phyloP scores from a whole-genome alignment of 2,329 filamentous ascomycete species.

The Apiospora kogelbergensis region DNA sequence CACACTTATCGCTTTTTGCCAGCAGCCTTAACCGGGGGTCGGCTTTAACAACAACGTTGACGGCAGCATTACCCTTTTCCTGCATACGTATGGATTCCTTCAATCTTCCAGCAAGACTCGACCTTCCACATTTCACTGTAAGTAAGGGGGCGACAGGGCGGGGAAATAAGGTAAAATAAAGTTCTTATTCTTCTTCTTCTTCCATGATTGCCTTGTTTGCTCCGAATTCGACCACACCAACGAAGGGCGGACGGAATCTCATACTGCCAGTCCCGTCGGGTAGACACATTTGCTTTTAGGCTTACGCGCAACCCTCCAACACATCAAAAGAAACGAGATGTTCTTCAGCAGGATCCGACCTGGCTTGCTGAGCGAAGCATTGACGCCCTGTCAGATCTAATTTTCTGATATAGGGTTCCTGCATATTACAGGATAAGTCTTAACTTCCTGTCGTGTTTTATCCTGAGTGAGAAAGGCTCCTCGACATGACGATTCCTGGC shows the following conservation, averaged over 20 bases:
- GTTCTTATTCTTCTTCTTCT: neutral
- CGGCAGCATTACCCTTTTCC: neutral
- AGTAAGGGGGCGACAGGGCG: neutral
- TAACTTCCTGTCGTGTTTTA: neutral
- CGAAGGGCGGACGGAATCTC: neutral
- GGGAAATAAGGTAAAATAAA: slow-evolving; percentile 4
- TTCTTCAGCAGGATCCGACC: neutral
- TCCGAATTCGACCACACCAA: neutral
- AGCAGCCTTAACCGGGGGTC: neutral
- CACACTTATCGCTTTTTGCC: neutral
- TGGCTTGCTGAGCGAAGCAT: neutral
- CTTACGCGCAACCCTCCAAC: neutral
- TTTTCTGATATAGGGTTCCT: slow-evolving; percentile 1
- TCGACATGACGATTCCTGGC: neutral
- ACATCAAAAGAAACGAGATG: neutral
- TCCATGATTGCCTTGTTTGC: neutral
- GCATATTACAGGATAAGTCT: slow-evolving; percentile 1
- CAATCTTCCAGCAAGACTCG: neutral
- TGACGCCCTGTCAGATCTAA: neutral
- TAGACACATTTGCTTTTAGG: slow-evolving; percentile 5
- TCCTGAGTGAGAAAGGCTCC: neutral
- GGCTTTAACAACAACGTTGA: neutral
- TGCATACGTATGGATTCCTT: neutral
- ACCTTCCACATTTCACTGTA: neutral
- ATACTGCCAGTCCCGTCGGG: neutral